Evolutionary conservation across 345 rosid genomes (phyloP).

Genomic region (Rhodomyrtus tomentosa): DNA sequence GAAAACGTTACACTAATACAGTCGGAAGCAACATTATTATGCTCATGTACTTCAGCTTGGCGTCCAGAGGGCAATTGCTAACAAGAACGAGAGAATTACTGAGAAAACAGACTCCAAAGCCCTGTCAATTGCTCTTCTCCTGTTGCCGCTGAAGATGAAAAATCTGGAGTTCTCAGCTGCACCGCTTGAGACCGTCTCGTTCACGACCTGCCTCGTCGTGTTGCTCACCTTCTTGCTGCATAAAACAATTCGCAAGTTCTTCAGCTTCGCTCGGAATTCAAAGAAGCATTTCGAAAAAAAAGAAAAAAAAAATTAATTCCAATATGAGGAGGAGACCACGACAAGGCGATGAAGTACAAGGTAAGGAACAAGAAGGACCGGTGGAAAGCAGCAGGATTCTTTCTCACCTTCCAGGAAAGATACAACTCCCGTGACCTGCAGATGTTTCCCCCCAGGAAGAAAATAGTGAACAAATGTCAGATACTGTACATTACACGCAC

Average conservation of each 20-base stretch:
- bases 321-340: neutral
- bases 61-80: constrained; percentile 25
- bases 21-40: neutral
- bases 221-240: constrained; percentile 74
- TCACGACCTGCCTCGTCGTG: constrained; percentile 41
- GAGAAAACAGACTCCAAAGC: constrained; percentile 3
- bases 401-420: constrained; percentile 89
- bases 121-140: constrained; percentile 16
- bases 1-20: neutral
- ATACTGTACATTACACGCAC: neutral
- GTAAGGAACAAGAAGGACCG: neutral
- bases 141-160: constrained; percentile 9
- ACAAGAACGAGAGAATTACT: constrained; percentile 26
- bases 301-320: neutral
- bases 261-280: neutral
- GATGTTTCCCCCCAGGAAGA: neutral
- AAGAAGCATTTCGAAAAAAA: neutral
- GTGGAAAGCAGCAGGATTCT: neutral
- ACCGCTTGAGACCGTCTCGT: constrained; percentile 39
- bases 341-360: neutral
- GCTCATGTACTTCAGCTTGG: constrained; percentile 4
- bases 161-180: constrained; percentile 24
- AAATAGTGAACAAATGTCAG: neutral
- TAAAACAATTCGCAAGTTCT: neutral
- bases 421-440: constrained; percentile 87